Conservation (phyloP, 257 asterid species). For the Rauvolfia tetraphylla region DNA sequence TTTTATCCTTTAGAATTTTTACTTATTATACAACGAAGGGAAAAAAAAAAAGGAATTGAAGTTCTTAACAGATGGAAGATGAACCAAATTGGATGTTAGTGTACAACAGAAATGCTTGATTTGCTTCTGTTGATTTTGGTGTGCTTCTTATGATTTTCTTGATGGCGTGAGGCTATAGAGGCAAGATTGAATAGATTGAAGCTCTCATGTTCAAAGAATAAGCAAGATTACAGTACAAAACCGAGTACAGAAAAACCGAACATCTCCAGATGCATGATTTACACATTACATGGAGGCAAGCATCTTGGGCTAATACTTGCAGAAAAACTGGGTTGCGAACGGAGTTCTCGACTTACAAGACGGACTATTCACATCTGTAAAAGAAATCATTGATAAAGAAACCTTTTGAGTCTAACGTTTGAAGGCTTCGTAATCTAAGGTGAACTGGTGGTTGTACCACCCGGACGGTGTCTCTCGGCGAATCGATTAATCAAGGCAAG, state of each 20-base stretch:
- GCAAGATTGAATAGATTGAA: background rate
- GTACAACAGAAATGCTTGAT: too few species aligned
- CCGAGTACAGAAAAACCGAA: background rate
- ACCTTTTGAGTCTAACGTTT: background rate
- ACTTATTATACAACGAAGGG: too few species aligned
- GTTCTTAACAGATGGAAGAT: too few species aligned
- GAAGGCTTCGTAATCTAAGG: background rate
- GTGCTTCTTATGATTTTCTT: too few species aligned
- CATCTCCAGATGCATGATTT: background rate
- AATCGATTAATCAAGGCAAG: constrained; percentile 64
- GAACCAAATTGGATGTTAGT: too few species aligned
- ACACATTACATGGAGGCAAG: background rate
- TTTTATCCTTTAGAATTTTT: too few species aligned
- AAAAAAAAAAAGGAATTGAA: too few species aligned
- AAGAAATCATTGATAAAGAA: background rate
- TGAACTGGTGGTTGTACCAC: background rate
- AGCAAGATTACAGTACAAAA: background rate
- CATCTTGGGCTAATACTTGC: background rate
- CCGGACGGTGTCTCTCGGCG: constrained; percentile 26
- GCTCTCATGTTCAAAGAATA: background rate
- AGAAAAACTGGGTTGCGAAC: background rate
- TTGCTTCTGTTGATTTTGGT: too few species aligned
- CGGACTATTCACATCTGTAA: background rate
- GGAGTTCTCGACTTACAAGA: background rate
- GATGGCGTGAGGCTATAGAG: background rate